Evolutionary conservation across 768 basidiomycete species (phyloP).

Genomic region (Tricholoma flavovirens): DNA sequence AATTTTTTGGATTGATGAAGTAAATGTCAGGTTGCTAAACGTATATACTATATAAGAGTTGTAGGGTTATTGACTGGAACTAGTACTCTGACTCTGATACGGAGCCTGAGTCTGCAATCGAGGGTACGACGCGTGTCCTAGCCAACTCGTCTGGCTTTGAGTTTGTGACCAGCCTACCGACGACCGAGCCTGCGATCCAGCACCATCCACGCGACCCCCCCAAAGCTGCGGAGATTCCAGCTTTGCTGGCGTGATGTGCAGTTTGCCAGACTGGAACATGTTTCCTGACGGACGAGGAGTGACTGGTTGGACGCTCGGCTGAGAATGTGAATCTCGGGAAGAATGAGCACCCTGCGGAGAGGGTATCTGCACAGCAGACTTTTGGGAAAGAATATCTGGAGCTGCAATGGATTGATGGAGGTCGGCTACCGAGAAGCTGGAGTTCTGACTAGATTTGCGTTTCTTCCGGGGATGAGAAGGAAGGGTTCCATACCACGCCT

Average conservation of each 20-base stretch:
- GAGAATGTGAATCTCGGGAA: not conserved
- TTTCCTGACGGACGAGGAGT: slow-evolving; percentile 1
- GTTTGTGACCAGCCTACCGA: slow-evolving; percentile 17
- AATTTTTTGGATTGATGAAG: no score
- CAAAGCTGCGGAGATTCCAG: not conserved
- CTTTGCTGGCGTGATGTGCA: slow-evolving; percentile 15
- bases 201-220: not conserved
- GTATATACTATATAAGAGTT: not conserved
- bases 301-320: not conserved
- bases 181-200: slow-evolving; percentile 7
- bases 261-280: slow-evolving; percentile 23
- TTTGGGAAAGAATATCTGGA: not conserved
- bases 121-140: slow-evolving; percentile 26
- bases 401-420: not conserved
- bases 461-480: slow-evolving; percentile 1
- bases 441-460: not conserved
- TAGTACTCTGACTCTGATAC: slow-evolving; percentile 40
- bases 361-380: not conserved
- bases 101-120: slow-evolving; percentile 50
- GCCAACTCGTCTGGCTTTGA: slow-evolving; percentile 12
- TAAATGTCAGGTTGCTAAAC: not conserved
- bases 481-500: slow-evolving; percentile 30
- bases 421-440: not conserved
- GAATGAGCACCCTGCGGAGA: not conserved
- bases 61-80: slow-evolving; percentile 21